Conservation (phyloP, 2,329 filamentous ascomycete species). For the Colletotrichum limetticola region DNA sequence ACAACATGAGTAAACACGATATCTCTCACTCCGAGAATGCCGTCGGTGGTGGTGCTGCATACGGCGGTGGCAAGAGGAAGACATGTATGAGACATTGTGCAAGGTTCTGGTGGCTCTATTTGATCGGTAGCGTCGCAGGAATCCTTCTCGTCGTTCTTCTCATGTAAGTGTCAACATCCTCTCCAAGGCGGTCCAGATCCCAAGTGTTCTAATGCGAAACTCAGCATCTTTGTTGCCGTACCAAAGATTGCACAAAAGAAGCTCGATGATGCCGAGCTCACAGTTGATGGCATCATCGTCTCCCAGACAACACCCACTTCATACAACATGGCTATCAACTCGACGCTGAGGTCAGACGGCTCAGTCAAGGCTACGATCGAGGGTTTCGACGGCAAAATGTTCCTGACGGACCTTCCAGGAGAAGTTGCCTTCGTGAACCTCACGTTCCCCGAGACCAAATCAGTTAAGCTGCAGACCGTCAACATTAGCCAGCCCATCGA, state of each 20-base stretch:
- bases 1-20: constrained; percentile 51
- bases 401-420: constrained; percentile 62
- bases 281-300: constrained; percentile 62
- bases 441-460: constrained; percentile 62
- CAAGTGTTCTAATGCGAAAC: constrained; percentile 14
- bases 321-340: constrained; percentile 66
- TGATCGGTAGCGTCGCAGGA: constrained; percentile 61
- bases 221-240: constrained; percentile 65
- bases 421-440: constrained; percentile 59
- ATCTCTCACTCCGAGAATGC: constrained; percentile 48
- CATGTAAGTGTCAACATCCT: constrained; percentile 59
- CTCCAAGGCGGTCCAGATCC: neutral
- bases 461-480: constrained; percentile 59
- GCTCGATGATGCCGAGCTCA: constrained; percentile 63
- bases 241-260: constrained; percentile 67
- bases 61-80: constrained; percentile 46
- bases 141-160: constrained; percentile 66
- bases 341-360: constrained; percentile 63
- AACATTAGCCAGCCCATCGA: constrained; percentile 61
- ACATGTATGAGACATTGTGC: constrained; percentile 59
- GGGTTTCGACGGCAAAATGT: constrained; percentile 64
- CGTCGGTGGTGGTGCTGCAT: constrained; percentile 32
- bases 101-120: constrained; percentile 71
- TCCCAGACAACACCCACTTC: constrained; percentile 55
- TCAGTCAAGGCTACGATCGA: constrained; percentile 62